Percentiles rank a stretch among this genome's conserved stretches.
phyloP scores from a whole-genome alignment of 331 rosid species.

The Arachis monticola region DNA sequence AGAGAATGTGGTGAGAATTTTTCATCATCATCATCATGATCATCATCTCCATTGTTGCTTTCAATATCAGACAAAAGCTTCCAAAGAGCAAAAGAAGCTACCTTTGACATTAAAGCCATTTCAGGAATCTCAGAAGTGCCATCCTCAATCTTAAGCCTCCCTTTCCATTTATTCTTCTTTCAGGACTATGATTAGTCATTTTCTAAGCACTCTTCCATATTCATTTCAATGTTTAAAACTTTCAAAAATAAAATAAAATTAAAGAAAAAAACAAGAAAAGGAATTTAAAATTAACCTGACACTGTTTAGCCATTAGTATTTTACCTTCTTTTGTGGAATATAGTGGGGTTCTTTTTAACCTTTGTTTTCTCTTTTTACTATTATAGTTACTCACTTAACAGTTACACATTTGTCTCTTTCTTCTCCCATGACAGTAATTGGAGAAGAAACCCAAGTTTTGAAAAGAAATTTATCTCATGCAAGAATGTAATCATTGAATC shows the following conservation, averaged over 20 bases:
- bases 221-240: conserved; percentile 22
- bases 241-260: too few relatives aligned
- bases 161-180: conserved; percentile 78
- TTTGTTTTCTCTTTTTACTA: conserved; percentile 14
- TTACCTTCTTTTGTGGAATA: conserved; percentile 23
- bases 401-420: conserved; percentile 20
- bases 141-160: conserved; percentile 51
- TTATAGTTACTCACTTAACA: conserved; percentile 4
- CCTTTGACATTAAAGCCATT: conserved; percentile 66
- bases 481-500: background rate
- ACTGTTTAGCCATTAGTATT: conserved; percentile 35
- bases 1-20: conserved; percentile 56
- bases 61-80: conserved; percentile 92
- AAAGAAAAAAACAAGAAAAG: conserved; percentile 21
- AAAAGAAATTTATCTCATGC: conserved; percentile 17
- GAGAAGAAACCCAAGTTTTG: conserved; percentile 31
- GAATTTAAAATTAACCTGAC: conserved; percentile 27
- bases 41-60: conserved; percentile 66
- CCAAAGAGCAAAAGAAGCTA: conserved; percentile 67
- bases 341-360: conserved; percentile 35
- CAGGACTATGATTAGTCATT: conserved; percentile 61
- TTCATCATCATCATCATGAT: conserved; percentile 61
- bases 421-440: conserved; percentile 35
- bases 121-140: conserved; percentile 77
- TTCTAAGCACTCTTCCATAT: conserved; percentile 47